Percentiles rank a stretch among this genome's conserved stretches.
phyloP scores from a whole-genome alignment of 2,329 filamentous ascomycete species.

The Hypoxylon sp. region DNA sequence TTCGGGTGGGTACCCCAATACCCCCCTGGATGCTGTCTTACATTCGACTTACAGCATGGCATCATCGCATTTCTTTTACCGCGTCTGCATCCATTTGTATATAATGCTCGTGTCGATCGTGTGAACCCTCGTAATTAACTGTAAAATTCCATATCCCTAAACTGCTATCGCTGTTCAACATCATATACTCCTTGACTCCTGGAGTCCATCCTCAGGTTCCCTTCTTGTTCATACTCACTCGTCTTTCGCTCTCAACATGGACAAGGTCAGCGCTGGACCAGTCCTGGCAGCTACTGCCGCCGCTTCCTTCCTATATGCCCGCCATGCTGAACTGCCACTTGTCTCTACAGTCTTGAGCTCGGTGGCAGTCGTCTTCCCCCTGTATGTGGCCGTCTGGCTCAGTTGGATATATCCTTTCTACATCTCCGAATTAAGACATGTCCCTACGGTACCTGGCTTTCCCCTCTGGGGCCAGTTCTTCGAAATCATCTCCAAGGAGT shows the following conservation, averaged over 20 bases:
- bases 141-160: constrained; percentile 9
- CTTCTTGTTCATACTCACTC: constrained; percentile 9
- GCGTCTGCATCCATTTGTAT: constrained; percentile 28
- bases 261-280: constrained; percentile 43
- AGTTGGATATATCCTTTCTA: constrained; percentile 57
- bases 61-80: constrained; percentile 31
- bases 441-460: constrained; percentile 57
- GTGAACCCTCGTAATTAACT: constrained; percentile 12
- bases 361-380: constrained; percentile 39
- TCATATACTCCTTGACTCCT: constrained; percentile 36
- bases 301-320: constrained; percentile 44
- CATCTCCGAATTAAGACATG: constrained; percentile 56
- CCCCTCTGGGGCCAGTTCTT: constrained; percentile 59
- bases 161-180: constrained; percentile 7
- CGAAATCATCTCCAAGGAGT: constrained; percentile 56
- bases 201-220: constrained; percentile 1
- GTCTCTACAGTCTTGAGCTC: constrained; percentile 35
- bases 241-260: constrained; percentile 31
- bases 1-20: constrained; percentile 24
- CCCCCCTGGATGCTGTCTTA: constrained; percentile 33
- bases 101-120: constrained; percentile 37
- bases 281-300: constrained; percentile 45
- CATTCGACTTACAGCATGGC: constrained; percentile 25
- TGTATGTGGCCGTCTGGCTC: constrained; percentile 52
- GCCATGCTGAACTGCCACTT: constrained; percentile 43